Evolutionary conservation across 768 basidiomycete genomes (phyloP).

Genomic region (Holtermanniella nyarrowii): DNA sequence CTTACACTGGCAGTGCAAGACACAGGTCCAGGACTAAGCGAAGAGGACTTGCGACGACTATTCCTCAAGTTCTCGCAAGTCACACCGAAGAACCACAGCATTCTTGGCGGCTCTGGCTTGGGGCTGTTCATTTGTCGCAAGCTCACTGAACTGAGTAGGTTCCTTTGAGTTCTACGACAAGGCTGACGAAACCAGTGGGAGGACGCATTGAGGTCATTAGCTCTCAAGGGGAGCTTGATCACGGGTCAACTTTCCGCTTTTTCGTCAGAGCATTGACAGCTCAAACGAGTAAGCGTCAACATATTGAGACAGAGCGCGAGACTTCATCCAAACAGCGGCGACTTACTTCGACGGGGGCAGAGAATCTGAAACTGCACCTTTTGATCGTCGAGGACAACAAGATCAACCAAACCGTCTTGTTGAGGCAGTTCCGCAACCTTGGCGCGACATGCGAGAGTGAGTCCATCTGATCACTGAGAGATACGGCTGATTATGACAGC

Average conservation of each 20-base stretch:
- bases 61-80: slow-evolving; percentile 45
- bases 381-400: slow-evolving; percentile 28
- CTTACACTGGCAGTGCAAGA: slow-evolving; percentile 18
- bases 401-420: slow-evolving; percentile 38
- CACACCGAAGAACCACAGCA: slow-evolving; percentile 32
- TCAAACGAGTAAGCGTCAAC: not conserved
- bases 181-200: slow-evolving; percentile 22
- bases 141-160: slow-evolving; percentile 22
- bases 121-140: slow-evolving; percentile 43
- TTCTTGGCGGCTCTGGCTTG: slow-evolving; percentile 39
- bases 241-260: slow-evolving; percentile 43
- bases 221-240: slow-evolving; percentile 39
- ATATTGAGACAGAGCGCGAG: not conserved
- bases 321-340: not conserved
- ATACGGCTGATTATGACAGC: slow-evolving; percentile 11
- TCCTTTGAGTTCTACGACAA: not conserved
- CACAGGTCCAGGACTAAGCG: slow-evolving; percentile 42
- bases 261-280: slow-evolving; percentile 33
- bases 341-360: not conserved
- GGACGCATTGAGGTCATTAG: slow-evolving; percentile 42
- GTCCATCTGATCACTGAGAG: not conserved
- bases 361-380: not conserved
- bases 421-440: slow-evolving; percentile 31
- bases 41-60: slow-evolving; percentile 40
- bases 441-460: slow-evolving; percentile 32